Conservation (phyloP, 257 asterid genomes). For the Haberlea rhodopensis region DNA sequence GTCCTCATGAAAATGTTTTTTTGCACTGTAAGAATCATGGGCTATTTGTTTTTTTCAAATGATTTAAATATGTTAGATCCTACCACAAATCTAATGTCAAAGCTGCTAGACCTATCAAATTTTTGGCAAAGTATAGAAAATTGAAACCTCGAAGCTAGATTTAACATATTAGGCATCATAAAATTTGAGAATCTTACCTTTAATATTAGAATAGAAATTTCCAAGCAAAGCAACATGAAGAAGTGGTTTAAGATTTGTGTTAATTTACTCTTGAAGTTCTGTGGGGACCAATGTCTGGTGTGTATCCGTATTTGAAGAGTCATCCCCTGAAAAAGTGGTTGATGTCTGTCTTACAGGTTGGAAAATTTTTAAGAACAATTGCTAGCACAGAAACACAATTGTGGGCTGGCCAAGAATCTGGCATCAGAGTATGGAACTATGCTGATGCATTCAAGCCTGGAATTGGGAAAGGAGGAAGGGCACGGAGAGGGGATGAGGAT, state of each 20-base stretch:
- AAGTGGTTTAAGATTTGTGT: not conserved
- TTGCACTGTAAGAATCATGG: too few relatives aligned
- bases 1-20: too few relatives aligned
- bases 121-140: not conserved
- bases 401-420: constrained; percentile 95
- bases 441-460: constrained; percentile 75
- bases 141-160: not conserved
- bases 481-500: constrained; percentile 88
- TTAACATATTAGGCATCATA: not conserved
- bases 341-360: constrained; percentile 50
- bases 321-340: not conserved
- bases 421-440: constrained; percentile 88
- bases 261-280: not conserved
- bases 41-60: not conserved
- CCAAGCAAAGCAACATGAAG: not conserved
- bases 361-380: constrained; percentile 74
- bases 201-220: too few relatives aligned
- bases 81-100: not conserved
- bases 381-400: constrained; percentile 72
- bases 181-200: not conserved
- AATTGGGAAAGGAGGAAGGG: constrained; percentile 56
- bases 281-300: not conserved
- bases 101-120: not conserved
- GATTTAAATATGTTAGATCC: not conserved
- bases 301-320: not conserved